Evolutionary conservation across 2,329 filamentous ascomycete species (phyloP).

Genomic region (Xenoacremonium recifei): DNA sequence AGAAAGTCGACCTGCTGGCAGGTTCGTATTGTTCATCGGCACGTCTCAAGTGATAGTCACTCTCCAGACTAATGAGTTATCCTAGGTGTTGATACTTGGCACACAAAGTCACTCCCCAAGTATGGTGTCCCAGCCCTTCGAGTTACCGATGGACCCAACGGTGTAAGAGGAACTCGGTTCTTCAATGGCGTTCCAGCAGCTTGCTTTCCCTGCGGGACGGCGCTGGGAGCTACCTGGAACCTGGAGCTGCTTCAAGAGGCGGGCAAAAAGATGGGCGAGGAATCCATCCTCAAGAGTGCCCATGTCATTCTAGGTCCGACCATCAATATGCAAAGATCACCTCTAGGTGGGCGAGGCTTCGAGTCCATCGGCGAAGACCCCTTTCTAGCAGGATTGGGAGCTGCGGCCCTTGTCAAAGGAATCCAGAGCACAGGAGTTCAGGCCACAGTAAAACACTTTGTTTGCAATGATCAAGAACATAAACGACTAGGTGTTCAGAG

Average conservation of each 20-base stretch:
- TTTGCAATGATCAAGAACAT: slow-evolving; percentile 62
- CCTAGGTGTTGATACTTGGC: slow-evolving; percentile 66
- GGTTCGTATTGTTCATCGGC: slow-evolving; percentile 31
- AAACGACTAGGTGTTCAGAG: slow-evolving; percentile 54
- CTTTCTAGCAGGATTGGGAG: slow-evolving; percentile 53
- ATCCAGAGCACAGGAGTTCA: slow-evolving; percentile 57
- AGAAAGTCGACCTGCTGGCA: slow-evolving; percentile 54
- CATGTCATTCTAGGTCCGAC: slow-evolving; percentile 61
- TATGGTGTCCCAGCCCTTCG: slow-evolving; percentile 64
- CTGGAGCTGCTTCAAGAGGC: slow-evolving; percentile 48
- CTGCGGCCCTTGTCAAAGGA: slow-evolving; percentile 51
- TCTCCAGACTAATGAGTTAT: neutral
- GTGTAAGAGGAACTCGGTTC: slow-evolving; percentile 65
- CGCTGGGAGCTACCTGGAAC: slow-evolving; percentile 59
- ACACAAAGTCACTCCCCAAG: slow-evolving; percentile 59
- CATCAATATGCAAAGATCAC: slow-evolving; percentile 61
- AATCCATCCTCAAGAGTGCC: slow-evolving; percentile 55
- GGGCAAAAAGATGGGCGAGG: slow-evolving; percentile 50
- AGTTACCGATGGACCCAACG: slow-evolving; percentile 68
- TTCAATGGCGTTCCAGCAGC: slow-evolving; percentile 61
- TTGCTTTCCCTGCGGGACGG: slow-evolving; percentile 61
- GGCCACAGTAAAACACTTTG: slow-evolving; percentile 60
- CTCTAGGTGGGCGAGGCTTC: slow-evolving; percentile 59
- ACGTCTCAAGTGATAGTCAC: neutral
- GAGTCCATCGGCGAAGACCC: slow-evolving; percentile 60